phyloP scores from a whole-genome alignment of 2,329 filamentous ascomycete genomes.

The Exophiala aquamarina region DNA sequence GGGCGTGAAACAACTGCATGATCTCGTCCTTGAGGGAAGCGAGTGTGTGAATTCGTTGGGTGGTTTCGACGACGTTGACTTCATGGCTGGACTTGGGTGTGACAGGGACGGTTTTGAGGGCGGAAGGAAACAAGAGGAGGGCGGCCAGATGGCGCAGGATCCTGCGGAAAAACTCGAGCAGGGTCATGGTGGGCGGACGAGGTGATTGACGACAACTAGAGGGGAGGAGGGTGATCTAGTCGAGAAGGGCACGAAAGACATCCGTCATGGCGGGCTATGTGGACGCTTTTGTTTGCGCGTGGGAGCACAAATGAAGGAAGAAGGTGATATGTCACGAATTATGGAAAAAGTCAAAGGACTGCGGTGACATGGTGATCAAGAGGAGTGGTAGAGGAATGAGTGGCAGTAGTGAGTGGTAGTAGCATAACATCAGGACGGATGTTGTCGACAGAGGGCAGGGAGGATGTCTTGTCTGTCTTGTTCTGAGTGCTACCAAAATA shows the following conservation, averaged over 20 bases:
- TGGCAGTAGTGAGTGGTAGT: slow-evolving; percentile 13
- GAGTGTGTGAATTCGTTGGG: slow-evolving; percentile 30
- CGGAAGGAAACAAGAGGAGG: slow-evolving; percentile 41
- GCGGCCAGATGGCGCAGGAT: slow-evolving; percentile 35
- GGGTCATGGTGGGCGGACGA: slow-evolving; percentile 15
- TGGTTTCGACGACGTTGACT: slow-evolving; percentile 20
- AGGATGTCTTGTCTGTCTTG: neutral
- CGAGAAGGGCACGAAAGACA: slow-evolving; percentile 6
- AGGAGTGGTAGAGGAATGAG: slow-evolving; percentile 7
- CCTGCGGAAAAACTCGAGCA: slow-evolving; percentile 25
- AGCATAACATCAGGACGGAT: slow-evolving; percentile 16
- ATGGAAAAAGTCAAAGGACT: slow-evolving; percentile 7
- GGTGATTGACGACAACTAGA: neutral
- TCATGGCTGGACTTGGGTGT: slow-evolving; percentile 19
- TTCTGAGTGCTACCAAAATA: neutral
- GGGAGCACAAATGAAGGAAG: slow-evolving; percentile 2
- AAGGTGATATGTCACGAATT: slow-evolving; percentile 16
- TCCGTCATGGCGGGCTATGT: slow-evolving; percentile 14
- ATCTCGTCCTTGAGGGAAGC: slow-evolving; percentile 33
- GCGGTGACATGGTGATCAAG: slow-evolving; percentile 16
- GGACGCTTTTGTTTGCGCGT: slow-evolving; percentile 13
- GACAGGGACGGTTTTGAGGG: slow-evolving; percentile 18
- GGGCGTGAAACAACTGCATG: slow-evolving; percentile 35
- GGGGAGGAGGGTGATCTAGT: slow-evolving; percentile 8
- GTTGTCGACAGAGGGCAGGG: slow-evolving; percentile 2